Base-by-base conservation (phyloP, 352 stramenopile species). In the Plasmopara viticola region DNA sequence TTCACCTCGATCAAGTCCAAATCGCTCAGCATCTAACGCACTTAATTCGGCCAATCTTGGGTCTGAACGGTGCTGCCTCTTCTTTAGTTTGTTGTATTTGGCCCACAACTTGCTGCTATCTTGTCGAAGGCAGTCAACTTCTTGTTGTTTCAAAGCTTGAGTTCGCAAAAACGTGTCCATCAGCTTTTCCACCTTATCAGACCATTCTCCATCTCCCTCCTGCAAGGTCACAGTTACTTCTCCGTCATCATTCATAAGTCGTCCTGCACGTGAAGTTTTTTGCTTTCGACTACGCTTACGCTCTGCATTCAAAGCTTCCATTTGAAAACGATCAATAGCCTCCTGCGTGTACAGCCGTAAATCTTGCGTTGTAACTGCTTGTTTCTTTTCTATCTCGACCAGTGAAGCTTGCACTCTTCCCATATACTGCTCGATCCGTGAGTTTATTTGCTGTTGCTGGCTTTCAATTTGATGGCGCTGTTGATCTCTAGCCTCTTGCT, bases 291-390 rank as follows among this genome's bases (percentile, higher is more conserved):
- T 25, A 59, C 62, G 48, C 6, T 65, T 14, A 6, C 64, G 15
- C 13, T 62, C 58, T 1, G 69, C 54, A 44, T 73, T 70, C 5
- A 57, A 51, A 30, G 55, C 51, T 29, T 85, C 75, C 0, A 61
- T 53, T 47, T 84, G 66, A 29, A 83, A 51, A 1, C 62, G 64
- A 4, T 57, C 51, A 35, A 86, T 67, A 6, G 75, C 61, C 35
- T 87, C 67, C 38, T 87, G 68, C 1, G 75, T 85, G 45, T 84
- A 85, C 14, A 69, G 66, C 46, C 74, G 68, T 60, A 89, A 73
- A 46, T 90, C 82, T 12, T 78, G 67, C 49, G 84, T 84, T 13
- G 60, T 69, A 12, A 62, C 45, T 37, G 87, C 74, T 17, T 87
- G 73, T 30, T 86, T 85, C 41, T 57, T 68, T 40, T 92, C 75